These are phyloP conservation scores for Pulicaria dysenterica DNA, from an alignment of 129 eudicot genomes.

Conservation along the genomic window DNA sequence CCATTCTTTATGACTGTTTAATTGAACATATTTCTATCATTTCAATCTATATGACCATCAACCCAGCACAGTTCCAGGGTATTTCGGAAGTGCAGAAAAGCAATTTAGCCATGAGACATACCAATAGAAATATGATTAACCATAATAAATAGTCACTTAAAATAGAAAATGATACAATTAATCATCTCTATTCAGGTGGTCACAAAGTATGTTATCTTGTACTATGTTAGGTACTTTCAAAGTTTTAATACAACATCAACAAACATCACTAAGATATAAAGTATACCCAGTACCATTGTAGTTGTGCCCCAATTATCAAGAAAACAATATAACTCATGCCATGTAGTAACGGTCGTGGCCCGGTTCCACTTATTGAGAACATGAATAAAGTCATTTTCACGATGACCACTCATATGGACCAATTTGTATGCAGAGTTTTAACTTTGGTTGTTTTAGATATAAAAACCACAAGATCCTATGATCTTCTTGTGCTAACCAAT, in stretches of 20 bases:
- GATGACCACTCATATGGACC: not conserved
- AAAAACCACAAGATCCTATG: not conserved
- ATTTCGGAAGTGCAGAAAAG: conserved; percentile 1
- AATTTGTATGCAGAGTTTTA: not conserved
- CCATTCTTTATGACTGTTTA: too few species aligned
- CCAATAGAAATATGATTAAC: not conserved
- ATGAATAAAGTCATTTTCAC: not conserved
- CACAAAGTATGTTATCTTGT: not conserved
- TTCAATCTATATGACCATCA: not conserved
- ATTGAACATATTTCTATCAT: too few species aligned
- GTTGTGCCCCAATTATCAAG: not conserved
- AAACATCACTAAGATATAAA: not conserved
- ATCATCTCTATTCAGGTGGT: not conserved
- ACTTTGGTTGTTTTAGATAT: not conserved
- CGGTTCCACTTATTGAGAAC: not conserved
- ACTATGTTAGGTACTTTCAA: not conserved
- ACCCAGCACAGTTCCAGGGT: not conserved
- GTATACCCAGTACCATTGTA: not conserved
- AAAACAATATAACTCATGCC: not conserved
- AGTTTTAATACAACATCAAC: not conserved
- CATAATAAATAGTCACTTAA: not conserved
- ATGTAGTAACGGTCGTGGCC: not conserved
- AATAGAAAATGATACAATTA: not conserved
- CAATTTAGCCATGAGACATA: not conserved
- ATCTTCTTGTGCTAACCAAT: not conserved